Evolutionary conservation across 108 stramenopile species (phyloP).

Genomic region (Parietichytrium sp.): DNA sequence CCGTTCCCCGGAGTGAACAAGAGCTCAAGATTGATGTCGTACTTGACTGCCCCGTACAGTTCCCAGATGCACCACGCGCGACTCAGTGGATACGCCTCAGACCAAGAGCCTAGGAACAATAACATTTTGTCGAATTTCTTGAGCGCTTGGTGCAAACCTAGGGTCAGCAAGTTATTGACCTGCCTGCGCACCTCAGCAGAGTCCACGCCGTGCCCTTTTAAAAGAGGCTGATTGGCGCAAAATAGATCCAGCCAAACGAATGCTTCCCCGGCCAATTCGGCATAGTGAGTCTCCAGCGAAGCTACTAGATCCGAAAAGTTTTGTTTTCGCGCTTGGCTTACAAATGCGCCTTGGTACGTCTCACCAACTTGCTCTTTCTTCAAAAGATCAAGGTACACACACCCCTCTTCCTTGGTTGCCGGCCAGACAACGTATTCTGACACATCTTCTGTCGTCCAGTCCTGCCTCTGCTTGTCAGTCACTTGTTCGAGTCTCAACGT

Average conservation of each 20-base stretch:
- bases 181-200: background rate
- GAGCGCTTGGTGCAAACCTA: background rate
- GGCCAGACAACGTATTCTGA: background rate
- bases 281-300: background rate
- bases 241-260: conserved; percentile 12
- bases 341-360: background rate
- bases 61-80: conserved; percentile 27
- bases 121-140: background rate
- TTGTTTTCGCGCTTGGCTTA: background rate
- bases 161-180: background rate
- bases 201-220: background rate
- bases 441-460: conserved; percentile 21
- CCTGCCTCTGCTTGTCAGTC: too few relatives aligned
- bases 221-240: background rate
- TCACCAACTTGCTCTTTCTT: too few relatives aligned
- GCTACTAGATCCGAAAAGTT: background rate
- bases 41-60: background rate
- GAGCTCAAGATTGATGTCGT: too few relatives aligned
- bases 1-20: too few relatives aligned
- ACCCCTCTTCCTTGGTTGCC: background rate
- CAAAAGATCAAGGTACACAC: too few relatives aligned
- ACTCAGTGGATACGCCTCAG: background rate
- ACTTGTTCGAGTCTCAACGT: too few relatives aligned
- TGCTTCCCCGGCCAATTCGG: background rate
- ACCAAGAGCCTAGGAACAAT: background rate